Base-by-base conservation (phyloP, 768 basidiomycete species). In the Epithele typhae region DNA sequence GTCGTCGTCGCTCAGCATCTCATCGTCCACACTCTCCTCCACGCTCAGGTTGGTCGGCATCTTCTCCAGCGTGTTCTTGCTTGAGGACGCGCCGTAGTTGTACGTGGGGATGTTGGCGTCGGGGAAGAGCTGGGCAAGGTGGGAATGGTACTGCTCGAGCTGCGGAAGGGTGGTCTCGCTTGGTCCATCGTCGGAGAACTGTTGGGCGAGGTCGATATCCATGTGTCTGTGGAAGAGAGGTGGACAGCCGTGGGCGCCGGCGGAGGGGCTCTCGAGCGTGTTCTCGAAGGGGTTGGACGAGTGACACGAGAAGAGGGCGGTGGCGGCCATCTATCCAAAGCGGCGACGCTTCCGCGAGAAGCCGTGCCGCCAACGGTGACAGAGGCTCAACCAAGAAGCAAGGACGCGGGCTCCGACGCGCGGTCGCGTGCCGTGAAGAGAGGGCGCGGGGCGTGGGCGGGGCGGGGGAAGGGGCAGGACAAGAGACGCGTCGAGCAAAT, bases 201-300 rank as follows among this genome's bases (percentile, higher is more conserved):
- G 41, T 14, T 21, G 40, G 23, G 41, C 36, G 59, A 57, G 60
- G 10, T 68, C 64, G 12, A 67, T 68, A 42, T 65, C 59, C 52
- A 53, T 49, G 54, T 69, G 73, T 46, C 64, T 60, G 24, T 62
- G 65, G 51, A 66, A 67, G 56, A 76, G 78, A n/a, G n/a, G n/a
- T n/a, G n/a, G n/a, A n/a, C n/a, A n/a, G n/a, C n/a, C n/a, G n/a
- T n/a, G n/a, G n/a, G 19, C 68, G 59, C 36, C 62, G 70, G 58
- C 81, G 79, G 44, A 70, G 72, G 6, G 64, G 53, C 55, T 86
- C 81, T 25, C 79, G 82, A 10, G 84, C 82, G 77, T 70, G 18
- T 77, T 76, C 55, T 87, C 82, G 24, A 87, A 74, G 3, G 85
- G 84, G 55, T 87, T 87, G 37, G 84, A 86, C 11, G 84, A 83